phyloP scores from a whole-genome alignment of 192 early-diverging fungal species.

The Umbelopsis sp. region DNA sequence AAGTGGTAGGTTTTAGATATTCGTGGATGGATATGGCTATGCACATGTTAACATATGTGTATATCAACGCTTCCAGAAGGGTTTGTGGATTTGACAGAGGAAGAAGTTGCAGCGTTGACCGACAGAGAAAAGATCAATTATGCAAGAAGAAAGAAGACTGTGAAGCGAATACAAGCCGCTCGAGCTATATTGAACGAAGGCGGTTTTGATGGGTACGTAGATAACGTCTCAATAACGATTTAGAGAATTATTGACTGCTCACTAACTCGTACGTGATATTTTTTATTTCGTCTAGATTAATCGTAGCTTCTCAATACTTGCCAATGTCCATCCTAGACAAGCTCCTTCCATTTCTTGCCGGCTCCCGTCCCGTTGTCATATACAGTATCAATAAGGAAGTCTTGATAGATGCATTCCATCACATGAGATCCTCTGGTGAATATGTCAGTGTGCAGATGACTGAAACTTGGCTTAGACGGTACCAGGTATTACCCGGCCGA shows the following conservation, averaged over 20 bases:
- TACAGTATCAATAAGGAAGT: constrained; percentile 74
- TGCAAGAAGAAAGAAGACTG: constrained; percentile 54
- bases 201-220: constrained; percentile 66
- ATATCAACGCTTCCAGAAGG: not conserved
- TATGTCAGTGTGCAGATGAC: constrained; percentile 85
- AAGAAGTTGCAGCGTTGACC: constrained; percentile 48
- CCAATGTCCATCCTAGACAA: constrained; percentile 70
- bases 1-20: constrained; percentile 49
- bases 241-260: too few species aligned
- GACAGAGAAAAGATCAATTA: constrained; percentile 54
- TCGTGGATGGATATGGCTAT: too few species aligned
- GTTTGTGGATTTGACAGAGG: constrained; percentile 8
- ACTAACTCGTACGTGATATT: not conserved
- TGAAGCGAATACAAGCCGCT: constrained; percentile 48
- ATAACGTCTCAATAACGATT: too few species aligned
- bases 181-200: constrained; percentile 56
- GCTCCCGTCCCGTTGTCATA: constrained; percentile 83
- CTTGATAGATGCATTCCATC: constrained; percentile 60
- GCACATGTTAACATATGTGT: not conserved
- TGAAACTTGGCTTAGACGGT: constrained; percentile 91
- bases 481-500: constrained; percentile 79
- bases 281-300: constrained; percentile 46
- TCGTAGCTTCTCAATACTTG: constrained; percentile 81
- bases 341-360: constrained; percentile 74
- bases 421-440: constrained; percentile 67